phyloP scores from a whole-genome alignment of 1,284 basidiomycete genomes.

The Moesziomyces sp. region DNA sequence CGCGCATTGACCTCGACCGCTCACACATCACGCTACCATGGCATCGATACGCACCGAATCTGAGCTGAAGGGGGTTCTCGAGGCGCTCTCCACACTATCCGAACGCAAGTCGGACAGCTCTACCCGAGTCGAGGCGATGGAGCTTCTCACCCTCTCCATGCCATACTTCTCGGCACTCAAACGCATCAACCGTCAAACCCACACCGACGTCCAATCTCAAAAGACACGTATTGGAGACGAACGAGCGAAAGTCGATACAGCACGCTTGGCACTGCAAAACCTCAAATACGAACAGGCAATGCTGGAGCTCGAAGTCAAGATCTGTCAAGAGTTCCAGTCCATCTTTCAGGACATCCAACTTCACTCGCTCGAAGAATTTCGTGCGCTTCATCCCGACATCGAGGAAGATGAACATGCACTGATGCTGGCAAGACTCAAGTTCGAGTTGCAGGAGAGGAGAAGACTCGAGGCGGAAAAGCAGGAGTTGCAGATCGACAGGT shows the following conservation, averaged over 20 bases:
- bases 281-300: slow-evolving; percentile 48
- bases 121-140: slow-evolving; percentile 1
- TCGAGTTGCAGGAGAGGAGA: slow-evolving; percentile 41
- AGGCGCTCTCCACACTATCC: background rate
- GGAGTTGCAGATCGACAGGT: slow-evolving; percentile 28
- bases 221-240: slow-evolving; percentile 32
- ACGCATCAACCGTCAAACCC: slow-evolving; percentile 25
- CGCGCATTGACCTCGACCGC: no score
- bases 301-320: slow-evolving; percentile 40
- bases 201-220: slow-evolving; percentile 24
- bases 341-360: slow-evolving; percentile 46
- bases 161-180: slow-evolving; percentile 30
- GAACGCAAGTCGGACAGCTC: background rate
- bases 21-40: background rate
- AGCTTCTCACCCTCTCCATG: slow-evolving; percentile 25
- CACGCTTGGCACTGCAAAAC: slow-evolving; percentile 37
- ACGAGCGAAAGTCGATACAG: slow-evolving; percentile 32
- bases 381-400: slow-evolving; percentile 4
- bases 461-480: slow-evolving; percentile 37
- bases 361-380: slow-evolving; percentile 29
- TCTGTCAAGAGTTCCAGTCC: slow-evolving; percentile 46
- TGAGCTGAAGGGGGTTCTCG: background rate
- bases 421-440: slow-evolving; percentile 35
- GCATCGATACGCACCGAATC: background rate
- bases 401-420: slow-evolving; percentile 28